A percentile compares a stretch with the other conserved stretches of the same genome.
Conservation (phyloP, 2,329 filamentous ascomycete genomes). For the Trichoderma harzianum region DNA sequence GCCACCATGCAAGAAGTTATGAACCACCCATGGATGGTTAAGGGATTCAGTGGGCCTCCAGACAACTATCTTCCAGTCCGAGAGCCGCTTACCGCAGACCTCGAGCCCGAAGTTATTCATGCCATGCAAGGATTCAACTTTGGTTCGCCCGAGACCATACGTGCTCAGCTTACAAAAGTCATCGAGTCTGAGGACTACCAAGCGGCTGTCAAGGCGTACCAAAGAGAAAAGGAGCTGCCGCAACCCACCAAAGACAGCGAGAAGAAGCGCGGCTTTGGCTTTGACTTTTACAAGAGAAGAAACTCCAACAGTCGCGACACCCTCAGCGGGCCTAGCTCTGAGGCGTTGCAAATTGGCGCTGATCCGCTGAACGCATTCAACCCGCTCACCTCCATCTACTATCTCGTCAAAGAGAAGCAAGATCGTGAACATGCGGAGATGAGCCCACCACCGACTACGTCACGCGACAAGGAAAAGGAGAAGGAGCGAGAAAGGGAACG, state of each 20-base stretch:
- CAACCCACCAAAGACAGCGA: conserved; percentile 64
- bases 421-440: conserved; percentile 62
- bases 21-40: conserved; percentile 92
- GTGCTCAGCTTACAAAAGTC: conserved; percentile 74
- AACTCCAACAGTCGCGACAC: conserved; percentile 92
- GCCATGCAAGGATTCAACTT: conserved; percentile 99
- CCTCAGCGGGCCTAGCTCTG: conserved; percentile 75
- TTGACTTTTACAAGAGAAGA: conserved; percentile 94
- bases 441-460: conserved; percentile 45
- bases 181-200: conserved; percentile 95
- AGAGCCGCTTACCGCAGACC: conserved; percentile 78
- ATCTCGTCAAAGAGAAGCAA: conserved; percentile 91
- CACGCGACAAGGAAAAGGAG: conserved; percentile 32
- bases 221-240: conserved; percentile 61
- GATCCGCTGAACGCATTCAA: conserved; percentile 93
- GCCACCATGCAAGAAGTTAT: conserved; percentile 89
- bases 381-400: conserved; percentile 90
- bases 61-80: conserved; percentile 84
- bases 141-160: conserved; percentile 80
- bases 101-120: conserved; percentile 79
- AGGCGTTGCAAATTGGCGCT: conserved; percentile 75
- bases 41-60: conserved; percentile 80
- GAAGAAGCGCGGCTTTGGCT: conserved; percentile 80
- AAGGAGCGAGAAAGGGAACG: conserved; percentile 29
- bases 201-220: conserved; percentile 68